Percentiles rank a stretch among this genome's conserved stretches.
Conservation (phyloP, 192 early-diverging fungal species). For the Coemansia sp. region DNA sequence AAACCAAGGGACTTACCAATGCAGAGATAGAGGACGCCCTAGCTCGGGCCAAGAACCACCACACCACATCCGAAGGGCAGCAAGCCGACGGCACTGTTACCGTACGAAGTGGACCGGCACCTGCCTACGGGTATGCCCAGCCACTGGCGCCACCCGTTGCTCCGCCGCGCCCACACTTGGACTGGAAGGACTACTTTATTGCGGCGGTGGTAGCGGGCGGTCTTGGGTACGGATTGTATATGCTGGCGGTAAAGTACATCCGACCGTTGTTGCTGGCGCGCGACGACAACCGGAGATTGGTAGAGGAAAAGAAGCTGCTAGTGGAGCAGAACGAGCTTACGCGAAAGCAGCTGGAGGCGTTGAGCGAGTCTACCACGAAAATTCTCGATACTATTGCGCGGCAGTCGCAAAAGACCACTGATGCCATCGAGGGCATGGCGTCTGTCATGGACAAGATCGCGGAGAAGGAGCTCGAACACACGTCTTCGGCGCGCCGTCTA, state of each 20-base stretch:
- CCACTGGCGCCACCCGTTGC: slow-evolving; percentile 52
- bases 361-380: slow-evolving; percentile 66
- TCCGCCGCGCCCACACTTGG: slow-evolving; percentile 63
- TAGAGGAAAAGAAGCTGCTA: slow-evolving; percentile 59
- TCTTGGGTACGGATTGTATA: slow-evolving; percentile 85
- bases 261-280: slow-evolving; percentile 30
- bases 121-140: slow-evolving; percentile 42
- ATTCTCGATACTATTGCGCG: slow-evolving; percentile 64
- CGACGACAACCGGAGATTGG: slow-evolving; percentile 58
- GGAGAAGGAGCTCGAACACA: slow-evolving; percentile 27
- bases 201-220: slow-evolving; percentile 84
- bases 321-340: slow-evolving; percentile 72
- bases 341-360: slow-evolving; percentile 66
- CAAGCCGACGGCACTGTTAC: neutral
- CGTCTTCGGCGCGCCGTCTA: slow-evolving; percentile 23
- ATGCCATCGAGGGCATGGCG: slow-evolving; percentile 64
- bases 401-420: slow-evolving; percentile 70
- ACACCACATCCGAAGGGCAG: slow-evolving; percentile 21
- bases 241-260: slow-evolving; percentile 57
- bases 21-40: slow-evolving; percentile 92
- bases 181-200: slow-evolving; percentile 95
- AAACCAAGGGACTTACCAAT: slow-evolving; percentile 89
- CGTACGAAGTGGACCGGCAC: neutral
- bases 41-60: slow-evolving; percentile 54
- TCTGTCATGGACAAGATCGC: slow-evolving; percentile 43